Evolutionary conservation across 768 basidiomycete species (phyloP).

Genomic region (Calocybe gangraenosa): DNA sequence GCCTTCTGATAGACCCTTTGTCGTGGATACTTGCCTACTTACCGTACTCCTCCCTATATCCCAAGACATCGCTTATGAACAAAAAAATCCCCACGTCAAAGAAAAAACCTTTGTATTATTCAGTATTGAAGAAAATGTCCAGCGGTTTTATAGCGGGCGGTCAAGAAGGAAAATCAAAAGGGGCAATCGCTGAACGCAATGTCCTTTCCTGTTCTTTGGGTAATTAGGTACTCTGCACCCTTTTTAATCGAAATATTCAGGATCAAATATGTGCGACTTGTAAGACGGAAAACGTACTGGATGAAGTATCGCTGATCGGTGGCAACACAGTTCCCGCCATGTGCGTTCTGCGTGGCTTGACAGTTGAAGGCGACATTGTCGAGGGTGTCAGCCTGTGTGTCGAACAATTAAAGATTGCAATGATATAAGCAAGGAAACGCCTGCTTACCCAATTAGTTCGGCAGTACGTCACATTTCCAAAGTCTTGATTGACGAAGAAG

Average conservation of each 20-base stretch:
- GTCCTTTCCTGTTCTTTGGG: too few species aligned
- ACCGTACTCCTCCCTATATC: too few species aligned
- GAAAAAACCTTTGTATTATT: too few species aligned
- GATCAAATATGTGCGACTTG: not conserved
- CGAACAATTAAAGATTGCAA: not conserved
- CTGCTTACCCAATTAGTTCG: conserved; percentile 40
- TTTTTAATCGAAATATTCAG: too few species aligned
- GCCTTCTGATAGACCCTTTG: not conserved
- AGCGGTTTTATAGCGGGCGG: too few species aligned
- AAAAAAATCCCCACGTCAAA: too few species aligned
- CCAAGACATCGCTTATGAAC: too few species aligned
- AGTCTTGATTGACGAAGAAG: conserved; percentile 47
- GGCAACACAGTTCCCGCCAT: conserved; percentile 46
- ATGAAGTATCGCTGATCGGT: conserved; percentile 44
- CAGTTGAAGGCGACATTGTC: conserved; percentile 43
- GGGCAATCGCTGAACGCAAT: not conserved
- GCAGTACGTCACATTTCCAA: conserved; percentile 36
- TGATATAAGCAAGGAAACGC: not conserved
- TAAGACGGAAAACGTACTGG: conserved; percentile 26
- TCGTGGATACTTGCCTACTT: too few species aligned
- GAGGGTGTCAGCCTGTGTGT: conserved; percentile 29
- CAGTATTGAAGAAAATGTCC: too few species aligned
- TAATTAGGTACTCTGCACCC: too few species aligned
- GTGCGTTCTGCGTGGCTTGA: conserved; percentile 44
- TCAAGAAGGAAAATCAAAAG: too few species aligned